Evolutionary conservation across 306 rosid genomes (phyloP).

Genomic region (Vigna reflexopilosa): DNA sequence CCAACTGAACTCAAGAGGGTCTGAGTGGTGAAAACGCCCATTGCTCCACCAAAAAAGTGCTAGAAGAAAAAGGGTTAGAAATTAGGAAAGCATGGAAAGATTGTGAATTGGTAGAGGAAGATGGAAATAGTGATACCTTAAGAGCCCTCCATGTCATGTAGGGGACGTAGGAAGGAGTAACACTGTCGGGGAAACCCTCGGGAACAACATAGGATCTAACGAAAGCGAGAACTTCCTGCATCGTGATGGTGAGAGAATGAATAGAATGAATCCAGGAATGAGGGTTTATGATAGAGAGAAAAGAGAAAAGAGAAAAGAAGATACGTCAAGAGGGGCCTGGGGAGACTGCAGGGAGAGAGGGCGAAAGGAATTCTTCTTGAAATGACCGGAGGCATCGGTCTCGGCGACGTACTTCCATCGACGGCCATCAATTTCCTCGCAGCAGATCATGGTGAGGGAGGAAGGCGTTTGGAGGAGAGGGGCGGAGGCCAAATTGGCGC

Average conservation of each 20-base stretch:
- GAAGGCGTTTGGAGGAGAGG: slow-evolving; percentile 41
- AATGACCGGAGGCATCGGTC: slow-evolving; percentile 53
- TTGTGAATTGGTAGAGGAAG: background rate
- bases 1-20: slow-evolving; percentile 92
- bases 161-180: slow-evolving; percentile 88
- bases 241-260: background rate
- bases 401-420: slow-evolving; percentile 89
- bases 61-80: slow-evolving; percentile 15
- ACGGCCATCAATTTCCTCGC: slow-evolving; percentile 90
- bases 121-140: slow-evolving; percentile 62
- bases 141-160: slow-evolving; percentile 98
- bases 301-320: background rate
- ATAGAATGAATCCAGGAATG: too few species aligned
- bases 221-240: slow-evolving; percentile 79
- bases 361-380: slow-evolving; percentile 73
- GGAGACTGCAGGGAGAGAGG: slow-evolving; percentile 73
- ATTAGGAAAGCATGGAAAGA: background rate
- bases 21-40: slow-evolving; percentile 98
- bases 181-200: slow-evolving; percentile 92
- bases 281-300: background rate
- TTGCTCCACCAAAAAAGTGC: slow-evolving; percentile 99
- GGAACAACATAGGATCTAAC: slow-evolving; percentile 95
- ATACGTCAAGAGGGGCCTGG: slow-evolving; percentile 70
- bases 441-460: slow-evolving; percentile 68
- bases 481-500: slow-evolving; percentile 74